Percentiles rank a stretch among this genome's conserved stretches.
Conservation (phyloP, 169 alveolate species). For the Babesia caballi region DNA sequence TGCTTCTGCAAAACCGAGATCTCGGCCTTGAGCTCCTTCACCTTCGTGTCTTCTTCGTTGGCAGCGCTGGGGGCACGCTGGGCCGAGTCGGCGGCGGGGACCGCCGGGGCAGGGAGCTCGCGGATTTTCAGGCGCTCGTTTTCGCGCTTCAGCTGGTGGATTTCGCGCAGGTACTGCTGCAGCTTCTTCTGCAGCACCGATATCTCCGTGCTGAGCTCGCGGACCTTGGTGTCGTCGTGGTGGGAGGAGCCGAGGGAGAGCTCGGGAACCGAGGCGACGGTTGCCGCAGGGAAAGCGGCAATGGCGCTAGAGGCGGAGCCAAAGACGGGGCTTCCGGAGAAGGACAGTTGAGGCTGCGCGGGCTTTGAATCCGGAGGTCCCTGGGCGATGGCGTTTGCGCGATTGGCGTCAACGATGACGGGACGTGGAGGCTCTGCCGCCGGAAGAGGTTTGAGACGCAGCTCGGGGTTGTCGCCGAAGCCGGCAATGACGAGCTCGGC, state of each 20-base stretch:
- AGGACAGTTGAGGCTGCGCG: no score
- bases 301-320: background rate
- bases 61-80: background rate
- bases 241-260: background rate
- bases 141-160: constrained; percentile 8
- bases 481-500: background rate
- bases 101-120: background rate
- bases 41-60: constrained; percentile 17
- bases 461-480: background rate
- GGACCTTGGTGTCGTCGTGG: constrained; percentile 14
- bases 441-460: no score
- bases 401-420: background rate
- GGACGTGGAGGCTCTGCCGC: no score
- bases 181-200: constrained; percentile 17
- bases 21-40: constrained; percentile 37
- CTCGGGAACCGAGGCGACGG: background rate
- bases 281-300: background rate
- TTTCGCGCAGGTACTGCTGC: constrained; percentile 6
- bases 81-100: background rate
- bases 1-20: constrained; percentile 27
- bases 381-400: background rate
- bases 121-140: constrained; percentile 10
- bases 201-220: constrained; percentile 11
- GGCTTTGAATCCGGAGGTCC: no score
- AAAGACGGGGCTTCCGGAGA: background rate